Evolutionary conservation across 164 flowering plant species (phyloP), one percentile per base, ranked within the genome.

Genomic region (Piper longum): DNA sequence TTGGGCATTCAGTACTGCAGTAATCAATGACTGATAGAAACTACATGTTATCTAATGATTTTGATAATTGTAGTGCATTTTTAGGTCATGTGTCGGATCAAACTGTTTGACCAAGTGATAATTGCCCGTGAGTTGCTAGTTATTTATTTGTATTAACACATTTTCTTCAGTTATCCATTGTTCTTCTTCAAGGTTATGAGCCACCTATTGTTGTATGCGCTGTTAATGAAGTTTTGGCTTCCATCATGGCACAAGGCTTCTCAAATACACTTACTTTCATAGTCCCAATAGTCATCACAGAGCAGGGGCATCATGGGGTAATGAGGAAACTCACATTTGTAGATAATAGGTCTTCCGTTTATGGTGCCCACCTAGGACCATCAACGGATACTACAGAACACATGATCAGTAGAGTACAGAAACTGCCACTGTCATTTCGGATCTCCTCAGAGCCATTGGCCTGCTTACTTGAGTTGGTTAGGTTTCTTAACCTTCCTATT

Each of bases 161-260:
- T 67, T 45, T 12, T 48, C 14, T 48, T 60, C 76, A 88, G 96
- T 85, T 84, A 43, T 78, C 96, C 16, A 55, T 88, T 18, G 45
- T 88, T 70, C 79, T 83, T 51, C 51, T 86, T 74, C 76, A 82
- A 61, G 67, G 68, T 62, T 81, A 80, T 68, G 82, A 78, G 73
- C 81, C 86, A 16, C 96, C 96, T 54, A 36, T 75, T 68, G 70
- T 82, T 69, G 83, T 76, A 2, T 85, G 87, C 76, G 89, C 85
- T 11, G 42, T 89, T 36, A 75, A 71, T 78, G 86, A 82, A 73
- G 79, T 84, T 44, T 64, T 89, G 62, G 62, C 70, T 63, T 68
- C 76, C 44, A 67, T 86, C 58, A 70, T 59, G 18, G 76, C 68
- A 52, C 87, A 77, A 54, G 63, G 69, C 16, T 56, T 78, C 44